Conservation (phyloP, 768 basidiomycete genomes). For the Lentinula boryana region DNA sequence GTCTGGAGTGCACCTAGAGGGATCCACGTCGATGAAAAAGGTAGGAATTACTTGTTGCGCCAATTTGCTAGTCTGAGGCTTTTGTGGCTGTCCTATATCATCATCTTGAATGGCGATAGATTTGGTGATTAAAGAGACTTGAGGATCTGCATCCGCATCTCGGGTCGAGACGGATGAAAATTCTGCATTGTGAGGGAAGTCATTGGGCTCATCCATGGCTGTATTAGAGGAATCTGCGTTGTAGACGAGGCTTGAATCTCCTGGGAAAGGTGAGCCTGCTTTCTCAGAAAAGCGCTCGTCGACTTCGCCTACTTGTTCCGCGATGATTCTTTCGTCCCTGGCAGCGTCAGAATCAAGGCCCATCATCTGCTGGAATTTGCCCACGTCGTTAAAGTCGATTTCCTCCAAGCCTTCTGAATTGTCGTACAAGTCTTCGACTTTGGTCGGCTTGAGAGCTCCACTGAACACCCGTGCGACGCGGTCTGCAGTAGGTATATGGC, state of each 20-base stretch:
- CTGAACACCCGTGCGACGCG: conserved; percentile 60
- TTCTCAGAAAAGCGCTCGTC: background rate
- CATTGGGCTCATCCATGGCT: background rate
- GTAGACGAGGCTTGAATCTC: background rate
- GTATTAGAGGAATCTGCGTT: background rate
- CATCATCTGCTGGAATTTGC: conserved; percentile 35
- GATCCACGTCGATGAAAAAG: conserved; percentile 38
- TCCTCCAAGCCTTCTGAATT: conserved; percentile 40
- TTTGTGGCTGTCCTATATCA: background rate
- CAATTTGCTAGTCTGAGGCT: background rate
- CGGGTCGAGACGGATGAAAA: background rate
- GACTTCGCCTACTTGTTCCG: no score
- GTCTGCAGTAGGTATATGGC: conserved; percentile 67
- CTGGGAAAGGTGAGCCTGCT: background rate
- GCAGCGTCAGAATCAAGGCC: conserved; percentile 14
- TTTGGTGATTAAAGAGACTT: background rate
- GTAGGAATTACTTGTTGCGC: conserved; percentile 3
- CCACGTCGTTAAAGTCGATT: conserved; percentile 63
- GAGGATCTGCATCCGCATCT: background rate
- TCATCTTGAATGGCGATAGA: conserved; percentile 1
- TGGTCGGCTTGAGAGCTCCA: conserved; percentile 17
- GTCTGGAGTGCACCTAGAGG: conserved; percentile 16
- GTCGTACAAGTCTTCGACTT: conserved; percentile 24
- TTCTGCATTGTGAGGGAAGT: background rate
- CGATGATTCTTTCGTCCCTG: background rate